phyloP scores from a whole-genome alignment of 2,329 filamentous ascomycete genomes.

The Colletotrichum gigasporum region DNA sequence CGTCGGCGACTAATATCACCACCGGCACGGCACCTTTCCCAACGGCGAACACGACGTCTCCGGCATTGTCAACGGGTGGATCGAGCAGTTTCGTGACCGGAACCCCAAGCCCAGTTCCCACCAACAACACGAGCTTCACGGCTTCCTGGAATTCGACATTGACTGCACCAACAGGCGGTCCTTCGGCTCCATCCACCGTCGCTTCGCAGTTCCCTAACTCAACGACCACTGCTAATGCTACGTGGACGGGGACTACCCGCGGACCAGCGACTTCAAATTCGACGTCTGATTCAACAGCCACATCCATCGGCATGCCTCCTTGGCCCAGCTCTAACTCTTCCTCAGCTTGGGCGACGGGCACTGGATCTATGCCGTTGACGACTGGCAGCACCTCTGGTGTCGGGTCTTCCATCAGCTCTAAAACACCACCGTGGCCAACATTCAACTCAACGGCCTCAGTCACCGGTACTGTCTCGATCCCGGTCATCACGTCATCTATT shows the following conservation, averaged over 20 bases:
- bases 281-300: not conserved
- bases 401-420: not conserved
- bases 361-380: not conserved
- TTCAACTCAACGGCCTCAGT: conserved; percentile 11
- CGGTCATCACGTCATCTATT: not conserved
- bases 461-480: conserved; percentile 12
- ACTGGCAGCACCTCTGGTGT: not conserved
- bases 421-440: not conserved
- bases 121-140: not conserved
- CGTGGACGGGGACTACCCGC: not conserved
- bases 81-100: not conserved
- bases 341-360: not conserved
- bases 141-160: conserved; percentile 1
- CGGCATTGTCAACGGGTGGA: not conserved
- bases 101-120: not conserved
- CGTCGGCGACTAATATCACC: not conserved
- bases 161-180: not conserved
- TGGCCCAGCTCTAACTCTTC: conserved; percentile 8
- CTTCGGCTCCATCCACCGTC: not conserved
- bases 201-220: not conserved
- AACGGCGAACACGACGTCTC: not conserved
- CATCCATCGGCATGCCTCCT: not conserved
- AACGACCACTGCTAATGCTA: conserved; percentile 1
- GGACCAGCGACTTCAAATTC: no score
- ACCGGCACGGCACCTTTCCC: not conserved